Percentiles rank a stretch among this genome's conserved stretches.
These are phyloP conservation scores for Chaetomium tenue DNA, from an alignment of 495 filamentous ascomycete species.

Conservation along the genomic window DNA sequence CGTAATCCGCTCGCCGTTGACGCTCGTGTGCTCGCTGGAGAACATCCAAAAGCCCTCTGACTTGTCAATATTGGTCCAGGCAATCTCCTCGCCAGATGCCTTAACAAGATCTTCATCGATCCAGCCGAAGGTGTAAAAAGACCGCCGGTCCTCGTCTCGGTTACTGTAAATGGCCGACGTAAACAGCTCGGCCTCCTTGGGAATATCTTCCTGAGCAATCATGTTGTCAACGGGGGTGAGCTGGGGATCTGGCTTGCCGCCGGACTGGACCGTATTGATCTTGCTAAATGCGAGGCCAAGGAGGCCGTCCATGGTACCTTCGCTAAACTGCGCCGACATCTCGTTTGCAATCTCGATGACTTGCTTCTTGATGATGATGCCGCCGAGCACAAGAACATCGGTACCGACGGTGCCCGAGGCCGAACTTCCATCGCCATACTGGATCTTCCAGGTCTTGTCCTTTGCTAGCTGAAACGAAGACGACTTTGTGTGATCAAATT, in stretches of 20 bases:
- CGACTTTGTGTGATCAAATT: slow-evolving; percentile 61
- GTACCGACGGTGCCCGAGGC: slow-evolving; percentile 70
- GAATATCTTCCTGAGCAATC: slow-evolving; percentile 66
- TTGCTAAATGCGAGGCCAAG: slow-evolving; percentile 68
- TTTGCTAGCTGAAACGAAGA: slow-evolving; percentile 55
- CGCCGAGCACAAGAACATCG: slow-evolving; percentile 66
- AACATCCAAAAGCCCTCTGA: slow-evolving; percentile 74
- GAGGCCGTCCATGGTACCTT: slow-evolving; percentile 65
- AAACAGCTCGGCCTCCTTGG: slow-evolving; percentile 63
- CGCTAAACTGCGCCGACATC: slow-evolving; percentile 61
- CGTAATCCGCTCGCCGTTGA: slow-evolving; percentile 61
- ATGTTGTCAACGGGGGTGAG: slow-evolving; percentile 75
- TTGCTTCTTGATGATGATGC: slow-evolving; percentile 65
- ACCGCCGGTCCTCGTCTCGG: slow-evolving; percentile 57
- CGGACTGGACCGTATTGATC: slow-evolving; percentile 64
- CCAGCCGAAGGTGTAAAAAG: slow-evolving; percentile 79
- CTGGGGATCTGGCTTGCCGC: slow-evolving; percentile 51
- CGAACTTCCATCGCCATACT: slow-evolving; percentile 69
- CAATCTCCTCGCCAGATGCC: slow-evolving; percentile 53
- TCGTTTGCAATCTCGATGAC: slow-evolving; percentile 65
- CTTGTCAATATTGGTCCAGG: slow-evolving; percentile 66
- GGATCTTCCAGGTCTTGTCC: slow-evolving; percentile 63
- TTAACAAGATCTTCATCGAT: slow-evolving; percentile 65
- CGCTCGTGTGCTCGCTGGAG: slow-evolving; percentile 55
- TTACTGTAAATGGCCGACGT: slow-evolving; percentile 68